These are phyloP conservation scores for Conoideocrella luteorostrata DNA, from an alignment of 2,329 filamentous ascomycete species.

Conservation along the genomic window DNA sequence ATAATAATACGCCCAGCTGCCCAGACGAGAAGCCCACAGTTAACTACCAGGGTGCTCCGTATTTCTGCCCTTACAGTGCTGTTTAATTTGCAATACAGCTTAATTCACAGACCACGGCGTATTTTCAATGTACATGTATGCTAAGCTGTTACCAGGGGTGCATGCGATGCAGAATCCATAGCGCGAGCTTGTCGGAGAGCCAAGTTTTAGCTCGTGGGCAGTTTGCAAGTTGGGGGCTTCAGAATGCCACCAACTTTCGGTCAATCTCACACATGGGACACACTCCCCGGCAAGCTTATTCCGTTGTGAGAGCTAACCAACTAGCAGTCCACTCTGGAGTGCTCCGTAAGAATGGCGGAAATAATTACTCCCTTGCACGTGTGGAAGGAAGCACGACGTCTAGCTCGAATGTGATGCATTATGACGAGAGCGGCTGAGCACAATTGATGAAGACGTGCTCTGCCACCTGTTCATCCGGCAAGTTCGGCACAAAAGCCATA, in stretches of 20 bases:
- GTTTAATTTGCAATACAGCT: too few relatives aligned
- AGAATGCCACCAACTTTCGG: too few relatives aligned
- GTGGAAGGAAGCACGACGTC: not conserved
- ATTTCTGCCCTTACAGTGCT: too few relatives aligned
- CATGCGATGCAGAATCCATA: constrained; percentile 2
- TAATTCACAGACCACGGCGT: not conserved
- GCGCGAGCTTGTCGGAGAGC: not conserved
- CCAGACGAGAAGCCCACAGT: not conserved
- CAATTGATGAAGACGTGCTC: not conserved
- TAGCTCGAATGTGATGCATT: not conserved
- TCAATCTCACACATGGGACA: too few relatives aligned
- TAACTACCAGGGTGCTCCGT: not conserved
- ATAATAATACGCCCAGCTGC: too few relatives aligned
- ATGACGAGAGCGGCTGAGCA: not conserved
- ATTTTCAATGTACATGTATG: too few relatives aligned
- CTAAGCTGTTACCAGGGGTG: not conserved
- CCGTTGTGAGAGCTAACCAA: not conserved
- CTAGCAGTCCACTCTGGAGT: not conserved
- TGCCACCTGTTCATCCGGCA: not conserved
- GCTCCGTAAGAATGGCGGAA: not conserved
- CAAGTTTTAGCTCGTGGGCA: not conserved
- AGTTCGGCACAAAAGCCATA: not conserved
- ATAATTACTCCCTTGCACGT: not conserved
- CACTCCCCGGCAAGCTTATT: not conserved
- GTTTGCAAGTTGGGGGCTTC: too few relatives aligned